Evolutionary conservation across 768 basidiomycete genomes (phyloP).

Genomic region (Heimioporus sp.): DNA sequence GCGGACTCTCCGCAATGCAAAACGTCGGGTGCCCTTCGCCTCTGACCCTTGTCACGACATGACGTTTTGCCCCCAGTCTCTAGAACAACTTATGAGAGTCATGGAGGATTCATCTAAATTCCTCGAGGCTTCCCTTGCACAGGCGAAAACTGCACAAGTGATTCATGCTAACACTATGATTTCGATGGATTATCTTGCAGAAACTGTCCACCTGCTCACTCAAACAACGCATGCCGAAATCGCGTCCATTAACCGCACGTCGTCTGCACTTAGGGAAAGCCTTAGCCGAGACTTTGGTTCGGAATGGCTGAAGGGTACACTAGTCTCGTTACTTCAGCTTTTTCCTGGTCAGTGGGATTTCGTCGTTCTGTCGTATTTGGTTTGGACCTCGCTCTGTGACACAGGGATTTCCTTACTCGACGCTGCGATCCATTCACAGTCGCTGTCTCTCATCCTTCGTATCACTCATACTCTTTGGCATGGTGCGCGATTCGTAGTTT

Average conservation of each 20-base stretch:
- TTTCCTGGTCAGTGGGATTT: slow-evolving; percentile 24
- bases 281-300: slow-evolving; percentile 20
- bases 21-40: slow-evolving; percentile 22
- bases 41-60: slow-evolving; percentile 9
- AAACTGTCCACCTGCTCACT: slow-evolving; percentile 37
- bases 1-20: slow-evolving; percentile 27
- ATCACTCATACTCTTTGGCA: slow-evolving; percentile 30
- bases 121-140: slow-evolving; percentile 31
- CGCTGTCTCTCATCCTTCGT: slow-evolving; percentile 24
- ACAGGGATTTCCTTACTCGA: slow-evolving; percentile 11
- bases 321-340: slow-evolving; percentile 11
- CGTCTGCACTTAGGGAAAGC: slow-evolving; percentile 25
- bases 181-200: slow-evolving; percentile 36
- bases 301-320: slow-evolving; percentile 22
- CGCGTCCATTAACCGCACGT: slow-evolving; percentile 46
- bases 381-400: neutral
- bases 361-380: neutral
- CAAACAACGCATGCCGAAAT: slow-evolving; percentile 42
- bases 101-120: slow-evolving; percentile 23
- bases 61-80: slow-evolving; percentile 18
- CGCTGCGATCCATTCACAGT: slow-evolving; percentile 24
- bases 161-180: slow-evolving; percentile 37
- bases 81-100: slow-evolving; percentile 16
- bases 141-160: slow-evolving; percentile 31
- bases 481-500: slow-evolving; percentile 32